phyloP scores from a whole-genome alignment of 768 basidiomycete genomes.

The Sporobolomyces roseus region DNA sequence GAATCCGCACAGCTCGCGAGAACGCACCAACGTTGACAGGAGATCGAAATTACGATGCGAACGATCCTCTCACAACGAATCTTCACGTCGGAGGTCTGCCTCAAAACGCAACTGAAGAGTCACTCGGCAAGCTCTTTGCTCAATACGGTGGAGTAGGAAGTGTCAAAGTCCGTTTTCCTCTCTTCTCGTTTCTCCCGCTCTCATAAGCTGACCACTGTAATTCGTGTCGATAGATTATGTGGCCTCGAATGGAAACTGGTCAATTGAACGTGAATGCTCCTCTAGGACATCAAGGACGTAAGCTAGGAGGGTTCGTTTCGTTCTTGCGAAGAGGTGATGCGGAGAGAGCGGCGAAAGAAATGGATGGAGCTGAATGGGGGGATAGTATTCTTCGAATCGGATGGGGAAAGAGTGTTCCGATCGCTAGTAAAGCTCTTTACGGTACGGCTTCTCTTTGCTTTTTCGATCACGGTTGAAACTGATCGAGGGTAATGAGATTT shows the following conservation, averaged over 20 bases:
- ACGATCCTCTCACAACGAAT: constrained; percentile 87
- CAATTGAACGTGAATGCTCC: not conserved
- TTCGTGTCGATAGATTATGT: constrained; percentile 71
- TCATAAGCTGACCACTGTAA: too few relatives aligned
- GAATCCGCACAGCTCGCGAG: constrained; percentile 30
- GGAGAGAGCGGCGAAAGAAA: constrained; percentile 77
- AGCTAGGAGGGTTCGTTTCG: constrained; percentile 91
- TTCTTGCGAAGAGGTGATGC: constrained; percentile 93
- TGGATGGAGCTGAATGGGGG: constrained; percentile 93
- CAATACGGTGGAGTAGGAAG: constrained; percentile 77
- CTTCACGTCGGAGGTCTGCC: constrained; percentile 94
- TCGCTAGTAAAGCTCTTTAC: constrained; percentile 60
- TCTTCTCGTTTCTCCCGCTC: too few relatives aligned
- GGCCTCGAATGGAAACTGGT: constrained; percentile 65
- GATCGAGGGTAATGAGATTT: not conserved
- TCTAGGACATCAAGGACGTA: constrained; percentile 61
- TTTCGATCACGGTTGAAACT: too few relatives aligned
- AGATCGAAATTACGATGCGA: constrained; percentile 69
- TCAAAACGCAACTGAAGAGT: constrained; percentile 74
- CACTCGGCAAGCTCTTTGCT: constrained; percentile 85
- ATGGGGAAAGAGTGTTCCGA: constrained; percentile 94
- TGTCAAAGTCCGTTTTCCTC: too few relatives aligned
- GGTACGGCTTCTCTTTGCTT: constrained; percentile 13
- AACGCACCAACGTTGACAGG: constrained; percentile 70
- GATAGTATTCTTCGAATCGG: constrained; percentile 80